Percentiles rank a stretch among this genome's conserved stretches.
Conservation (phyloP, 177 flowering plant genomes). For the Telopea speciosissima region DNA sequence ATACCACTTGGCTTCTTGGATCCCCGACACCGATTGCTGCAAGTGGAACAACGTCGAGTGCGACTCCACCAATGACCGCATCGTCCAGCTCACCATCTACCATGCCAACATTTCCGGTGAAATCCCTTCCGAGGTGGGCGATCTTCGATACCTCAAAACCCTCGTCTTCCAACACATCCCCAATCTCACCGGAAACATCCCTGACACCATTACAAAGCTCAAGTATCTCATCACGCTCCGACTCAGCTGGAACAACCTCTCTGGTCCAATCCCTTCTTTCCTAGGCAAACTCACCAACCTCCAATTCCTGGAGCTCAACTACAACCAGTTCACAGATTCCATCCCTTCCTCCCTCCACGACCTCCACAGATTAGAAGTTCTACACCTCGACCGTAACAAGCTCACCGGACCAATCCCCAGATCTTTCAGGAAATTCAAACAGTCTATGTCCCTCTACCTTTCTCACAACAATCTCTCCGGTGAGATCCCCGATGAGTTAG, state of each 20-base stretch:
- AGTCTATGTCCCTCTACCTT: not conserved
- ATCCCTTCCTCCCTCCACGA: too few species aligned
- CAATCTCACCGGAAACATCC: slow-evolving; percentile 1
- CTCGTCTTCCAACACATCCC: slow-evolving; percentile 5
- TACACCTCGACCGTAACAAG: slow-evolving; percentile 11
- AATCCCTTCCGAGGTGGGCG: slow-evolving; percentile 10
- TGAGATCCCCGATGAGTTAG: slow-evolving; percentile 9
- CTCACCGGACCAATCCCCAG: slow-evolving; percentile 15
- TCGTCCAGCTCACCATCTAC: slow-evolving; percentile 16
- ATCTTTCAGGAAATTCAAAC: slow-evolving; percentile 7
- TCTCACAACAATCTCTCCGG: slow-evolving; percentile 8
- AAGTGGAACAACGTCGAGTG: slow-evolving; percentile 21
- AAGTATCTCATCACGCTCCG: not conserved
- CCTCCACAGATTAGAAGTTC: too few species aligned
- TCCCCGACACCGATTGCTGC: slow-evolving; percentile 24
- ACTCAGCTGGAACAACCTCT: not conserved
- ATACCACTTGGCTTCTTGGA: slow-evolving; percentile 24
- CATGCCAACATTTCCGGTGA: slow-evolving; percentile 16
- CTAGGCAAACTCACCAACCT: slow-evolving; percentile 6
- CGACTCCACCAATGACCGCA: slow-evolving; percentile 17
- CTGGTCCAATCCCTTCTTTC: slow-evolving; percentile 14
- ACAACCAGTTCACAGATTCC: slow-evolving; percentile 14
- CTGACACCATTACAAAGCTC: not conserved
- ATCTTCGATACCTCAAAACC: not conserved
- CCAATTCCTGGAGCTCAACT: slow-evolving; percentile 1